Evolutionary conservation across 805 yeast genomes (phyloP), one percentile per base, ranked within the genome.

Genomic region (Candida xiaguanensis): DNA sequence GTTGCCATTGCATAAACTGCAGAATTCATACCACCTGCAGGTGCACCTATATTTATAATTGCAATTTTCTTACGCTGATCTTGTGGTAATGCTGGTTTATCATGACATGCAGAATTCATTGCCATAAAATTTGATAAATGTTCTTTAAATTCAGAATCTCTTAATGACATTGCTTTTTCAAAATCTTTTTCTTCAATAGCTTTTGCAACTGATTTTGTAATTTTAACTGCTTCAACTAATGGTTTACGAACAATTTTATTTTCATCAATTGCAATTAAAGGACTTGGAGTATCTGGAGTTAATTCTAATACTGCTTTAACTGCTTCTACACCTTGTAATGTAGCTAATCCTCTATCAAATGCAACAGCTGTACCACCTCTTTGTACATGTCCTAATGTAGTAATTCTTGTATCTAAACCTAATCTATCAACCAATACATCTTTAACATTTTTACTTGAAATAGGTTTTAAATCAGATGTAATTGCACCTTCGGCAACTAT

Each of bases 291-390:
- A 1, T 80, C 83, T 20, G 96, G 96, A 8, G 95, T 87, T 40
- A 84, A 71, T 38, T 84, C 89, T 51, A 93, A 71, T 14, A 93
- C 91, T 2, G 98, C 98, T 44, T 84, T 82, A 15, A 93, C 95
- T 7, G 99, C 98, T 53, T 89, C 98, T 30, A 91, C 96, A 64
- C 98, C 99, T 70, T 93, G 99, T 50, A 91, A 62, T 13, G 99
- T 91, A 28, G 97, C 96, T 52, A 93, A 66, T 57, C 84, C 64
- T 58, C 99, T 78, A 62, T 93, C 99, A 53, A 75, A 87, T 2
- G 98, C 97, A 40, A 90, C 96, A 17, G 99, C 97, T 33, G 95
- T 78, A 63, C 99, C 99, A 69, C 99, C 99, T 67, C 99, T 80
- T 72, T 93, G 99, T 39, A 93, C 97, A 61, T 93, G 99, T 40